phyloP scores from a whole-genome alignment of 2,329 filamentous ascomycete genomes.

The Paramyrothecium roridum region DNA sequence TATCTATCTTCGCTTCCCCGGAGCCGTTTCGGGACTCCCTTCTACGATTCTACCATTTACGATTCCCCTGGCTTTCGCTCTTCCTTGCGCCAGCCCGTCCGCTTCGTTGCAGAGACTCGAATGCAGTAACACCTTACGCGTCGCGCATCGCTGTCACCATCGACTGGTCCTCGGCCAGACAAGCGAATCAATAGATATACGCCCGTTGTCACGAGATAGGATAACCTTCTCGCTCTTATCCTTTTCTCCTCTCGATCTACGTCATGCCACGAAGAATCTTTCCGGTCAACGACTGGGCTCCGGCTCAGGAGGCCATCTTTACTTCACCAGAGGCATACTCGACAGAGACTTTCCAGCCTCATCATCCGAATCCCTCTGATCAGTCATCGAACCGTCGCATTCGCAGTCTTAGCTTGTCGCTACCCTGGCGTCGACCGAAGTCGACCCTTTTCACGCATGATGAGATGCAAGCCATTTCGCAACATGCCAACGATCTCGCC shows the following conservation, averaged over 20 bases:
- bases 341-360: background rate
- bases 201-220: too few species aligned
- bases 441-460: conserved; percentile 33
- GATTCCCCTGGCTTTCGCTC: too few species aligned
- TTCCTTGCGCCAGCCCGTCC: too few species aligned
- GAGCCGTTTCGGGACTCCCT: too few species aligned
- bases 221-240: background rate
- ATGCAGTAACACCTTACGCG: too few species aligned
- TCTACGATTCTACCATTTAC: too few species aligned
- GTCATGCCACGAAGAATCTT: conserved; percentile 34
- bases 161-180: too few species aligned
- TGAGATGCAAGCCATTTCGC: conserved; percentile 22
- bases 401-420: conserved; percentile 47
- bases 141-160: too few species aligned
- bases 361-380: conserved; percentile 6
- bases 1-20: too few species aligned
- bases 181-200: too few species aligned
- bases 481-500: conserved; percentile 25
- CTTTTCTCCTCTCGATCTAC: background rate
- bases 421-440: conserved; percentile 48
- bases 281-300: conserved; percentile 38
- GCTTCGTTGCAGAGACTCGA: too few species aligned
- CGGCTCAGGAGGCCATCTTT: conserved; percentile 38
- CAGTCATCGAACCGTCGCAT: conserved; percentile 29
- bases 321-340: conserved; percentile 3